A percentile compares a stretch with the other conserved stretches of the same genome.
phyloP scores from a whole-genome alignment of 192 early-diverging fungal genomes.

The Linnemannia zychae region DNA sequence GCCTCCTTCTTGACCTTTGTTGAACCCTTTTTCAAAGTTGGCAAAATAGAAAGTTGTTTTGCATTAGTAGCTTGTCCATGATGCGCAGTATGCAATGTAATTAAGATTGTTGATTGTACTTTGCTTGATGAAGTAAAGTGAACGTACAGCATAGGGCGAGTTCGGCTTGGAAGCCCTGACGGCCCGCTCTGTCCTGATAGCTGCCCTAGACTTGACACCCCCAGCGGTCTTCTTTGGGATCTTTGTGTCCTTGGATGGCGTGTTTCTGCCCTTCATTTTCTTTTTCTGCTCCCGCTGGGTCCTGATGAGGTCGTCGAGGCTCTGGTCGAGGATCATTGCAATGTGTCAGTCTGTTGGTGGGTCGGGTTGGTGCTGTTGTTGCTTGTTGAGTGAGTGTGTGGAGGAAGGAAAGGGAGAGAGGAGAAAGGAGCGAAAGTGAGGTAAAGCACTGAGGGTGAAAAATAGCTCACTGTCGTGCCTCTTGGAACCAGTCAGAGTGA shows the following conservation, averaged over 20 bases:
- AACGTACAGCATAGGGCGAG: conserved; percentile 50
- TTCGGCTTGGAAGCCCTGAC: conserved; percentile 20
- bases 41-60: neutral
- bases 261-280: conserved; percentile 7
- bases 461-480: too few relatives aligned
- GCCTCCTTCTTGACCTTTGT: conserved; percentile 28
- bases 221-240: conserved; percentile 24
- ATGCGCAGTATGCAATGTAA: neutral
- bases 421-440: neutral
- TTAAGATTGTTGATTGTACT: neutral
- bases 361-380: neutral
- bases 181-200: conserved; percentile 25
- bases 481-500: too few relatives aligned
- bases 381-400: neutral
- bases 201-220: conserved; percentile 11
- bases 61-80: neutral
- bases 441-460: too few relatives aligned
- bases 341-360: neutral
- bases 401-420: neutral
- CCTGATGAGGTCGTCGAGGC: conserved; percentile 55
- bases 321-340: conserved; percentile 38
- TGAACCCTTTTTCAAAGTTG: neutral
- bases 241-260: conserved; percentile 8
- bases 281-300: conserved; percentile 32
- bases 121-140: neutral